Evolutionary conservation across 495 filamentous ascomycete species (phyloP).

Genomic region (Trichoderma gamsii): DNA sequence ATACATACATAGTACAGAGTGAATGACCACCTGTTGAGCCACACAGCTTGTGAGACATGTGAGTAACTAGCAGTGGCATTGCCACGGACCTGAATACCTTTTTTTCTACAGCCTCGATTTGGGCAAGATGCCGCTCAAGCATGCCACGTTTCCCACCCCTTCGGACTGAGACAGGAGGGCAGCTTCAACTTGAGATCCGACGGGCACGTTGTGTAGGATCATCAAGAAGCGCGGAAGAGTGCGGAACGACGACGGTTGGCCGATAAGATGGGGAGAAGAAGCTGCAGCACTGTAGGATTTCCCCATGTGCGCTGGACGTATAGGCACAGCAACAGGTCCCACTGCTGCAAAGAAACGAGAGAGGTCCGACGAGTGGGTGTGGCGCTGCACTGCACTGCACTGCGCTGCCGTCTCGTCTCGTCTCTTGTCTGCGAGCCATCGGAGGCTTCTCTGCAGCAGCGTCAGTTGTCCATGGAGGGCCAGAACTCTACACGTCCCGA

Average conservation of each 20-base stretch:
- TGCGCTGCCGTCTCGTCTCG: background rate
- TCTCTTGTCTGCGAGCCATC: slow-evolving; percentile 10
- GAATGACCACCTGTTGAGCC: background rate
- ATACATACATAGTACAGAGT: background rate
- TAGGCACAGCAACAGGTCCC: background rate
- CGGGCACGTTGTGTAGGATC: slow-evolving; percentile 8
- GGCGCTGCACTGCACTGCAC: background rate
- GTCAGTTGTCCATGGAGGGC: background rate
- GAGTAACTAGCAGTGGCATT: background rate
- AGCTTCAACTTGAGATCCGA: background rate
- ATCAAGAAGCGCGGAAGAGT: slow-evolving; percentile 5
- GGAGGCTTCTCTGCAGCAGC: background rate
- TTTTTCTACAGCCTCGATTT: background rate
- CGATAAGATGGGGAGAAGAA: background rate
- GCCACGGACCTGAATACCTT: background rate
- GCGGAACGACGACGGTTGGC: background rate
- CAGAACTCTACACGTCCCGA: background rate
- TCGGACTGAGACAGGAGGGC: slow-evolving; percentile 9
- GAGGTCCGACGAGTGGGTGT: slow-evolving; percentile 8
- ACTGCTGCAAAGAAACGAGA: background rate
- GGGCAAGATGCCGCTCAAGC: background rate
- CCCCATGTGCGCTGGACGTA: background rate
- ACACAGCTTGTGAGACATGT: background rate
- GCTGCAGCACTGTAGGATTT: background rate
- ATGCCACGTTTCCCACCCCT: background rate